phyloP scores from a whole-genome alignment of 2,329 filamentous ascomycete species.

The Chrysosporium keratinophilum region DNA sequence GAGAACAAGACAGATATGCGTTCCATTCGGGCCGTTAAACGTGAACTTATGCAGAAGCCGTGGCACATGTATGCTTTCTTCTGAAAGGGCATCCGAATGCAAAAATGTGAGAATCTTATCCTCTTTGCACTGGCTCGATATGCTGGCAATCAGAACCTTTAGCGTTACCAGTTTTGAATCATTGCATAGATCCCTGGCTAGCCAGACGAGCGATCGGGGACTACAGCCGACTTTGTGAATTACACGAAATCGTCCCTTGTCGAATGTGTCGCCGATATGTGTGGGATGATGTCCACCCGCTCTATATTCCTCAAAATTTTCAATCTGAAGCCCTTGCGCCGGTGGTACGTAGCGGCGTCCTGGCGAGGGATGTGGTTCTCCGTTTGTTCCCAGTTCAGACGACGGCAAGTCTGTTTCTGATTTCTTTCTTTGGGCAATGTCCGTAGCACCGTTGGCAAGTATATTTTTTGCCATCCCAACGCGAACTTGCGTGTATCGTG shows the following conservation, averaged over 20 bases:
- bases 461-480: neutral
- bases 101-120: neutral
- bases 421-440: neutral
- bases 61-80: neutral
- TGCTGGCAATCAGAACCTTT: neutral
- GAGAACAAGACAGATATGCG: neutral
- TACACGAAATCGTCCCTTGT: neutral
- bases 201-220: neutral
- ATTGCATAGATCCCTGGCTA: neutral
- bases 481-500: too few relatives aligned
- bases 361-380: neutral
- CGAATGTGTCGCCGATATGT: neutral
- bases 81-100: neutral
- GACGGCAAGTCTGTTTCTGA: too few relatives aligned
- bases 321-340: neutral
- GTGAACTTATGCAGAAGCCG: slow-evolving; percentile 1
- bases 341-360: neutral
- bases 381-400: neutral
- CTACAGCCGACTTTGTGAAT: slow-evolving; percentile 2
- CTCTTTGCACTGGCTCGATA: neutral
- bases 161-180: neutral
- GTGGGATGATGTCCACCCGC: neutral
- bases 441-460: neutral
- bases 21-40: neutral
- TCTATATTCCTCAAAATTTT: neutral